Base-by-base conservation (phyloP, 2,329 filamentous ascomycete genomes). In the Ascochyta fabae region DNA sequence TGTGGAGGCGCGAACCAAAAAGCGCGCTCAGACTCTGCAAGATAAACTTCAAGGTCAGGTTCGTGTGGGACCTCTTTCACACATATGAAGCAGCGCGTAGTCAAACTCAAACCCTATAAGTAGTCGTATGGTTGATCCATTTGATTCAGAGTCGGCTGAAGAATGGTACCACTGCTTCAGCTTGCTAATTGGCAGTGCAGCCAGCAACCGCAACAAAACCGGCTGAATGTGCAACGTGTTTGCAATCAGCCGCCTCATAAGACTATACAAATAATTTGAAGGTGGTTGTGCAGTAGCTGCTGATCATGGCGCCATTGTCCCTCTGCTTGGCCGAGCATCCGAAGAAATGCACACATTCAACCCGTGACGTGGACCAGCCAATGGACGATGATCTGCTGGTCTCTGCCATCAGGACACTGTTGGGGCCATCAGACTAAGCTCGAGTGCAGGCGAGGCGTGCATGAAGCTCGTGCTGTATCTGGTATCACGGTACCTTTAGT, bases 21-120 rank as follows among this genome's bases (percentile, higher is more conserved):
- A 81, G 49, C 86, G 83, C 70, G 83, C 80, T 39, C 82, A 81
- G 47, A 77, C 71, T 34, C 59, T 73, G 39, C 74, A 73, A 50
- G 70, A 75, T 54, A 70, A 74, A 35, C 73, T 77, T 13, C 72
- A 78, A 48, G 77, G 80, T 46, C 66, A 77, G 55, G 77, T 84
- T 3, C 72, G 70, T 51, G 80, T 84, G 42, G 83, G 83, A 5
- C 82, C 83, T 27, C 42, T 73, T 34, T 36, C 48, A 3, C 39
- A 48, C 4, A 29, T 45, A 10, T 54, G 51, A 54, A 16, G 27
- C 29, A n/a, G 10, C 22, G 12, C 3, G n/a, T 23, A 24, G 16
- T 6, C 36, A 19, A 23, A 19, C 16, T 31, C 29, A 3, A 13
- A 15, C 9, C 29, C 10, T 12, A 31, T 15, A 13, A 5, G 12